Evolutionary conservation across 176 grass and related monocot species (phyloP), one percentile per base, ranked within the genome.

Genomic region (Ensete ventricosum): DNA sequence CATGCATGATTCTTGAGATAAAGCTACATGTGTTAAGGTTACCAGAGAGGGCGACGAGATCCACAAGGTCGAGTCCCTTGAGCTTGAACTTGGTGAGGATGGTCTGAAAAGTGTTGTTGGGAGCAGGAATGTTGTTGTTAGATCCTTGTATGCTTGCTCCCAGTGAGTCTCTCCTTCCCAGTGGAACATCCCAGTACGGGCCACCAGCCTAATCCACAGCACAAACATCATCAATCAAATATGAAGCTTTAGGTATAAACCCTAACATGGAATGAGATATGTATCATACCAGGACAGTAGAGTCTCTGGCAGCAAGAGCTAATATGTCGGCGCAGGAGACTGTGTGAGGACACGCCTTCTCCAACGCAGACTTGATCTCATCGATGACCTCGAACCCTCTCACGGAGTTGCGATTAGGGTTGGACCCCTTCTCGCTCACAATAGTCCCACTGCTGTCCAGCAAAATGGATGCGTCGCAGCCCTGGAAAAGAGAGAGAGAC

Each of bases 311-410:
- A 19, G 79, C 79, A 2, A 86, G 54, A 16, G 84, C 65, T 9
- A 86, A 67, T 1, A 86, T 79, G 79, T 86, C 84, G 11, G 84
- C 84, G 26, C 84, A 86, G 20, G 84, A 86, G 21, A 86, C 84
- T 14, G 74, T 86, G 50, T 69, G 84, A 0, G 89, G 92, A 77
- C 92, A 96, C 1, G 50, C 92, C 71, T 80, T 85, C 87, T 96
- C 92, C 9, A 96, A 23, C 9, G 80, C 87, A 17, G 78, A 69
- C 80, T 96, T 96, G 87, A 92, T 92, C 84, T 96, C 89, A 70
- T 96, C 92, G 67, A 96, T 87, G 54, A 96, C 89, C 84, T 96
- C 92, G 74, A 66, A 96, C 0, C 92, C 92, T 11, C 92, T 77
- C 1, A 92, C 76, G 1, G 92, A 96, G 87, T 96, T 81, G 60